Percentiles rank a stretch among this genome's conserved stretches.
Conservation (phyloP, 345 rosid genomes). For the Linum tenue region DNA sequence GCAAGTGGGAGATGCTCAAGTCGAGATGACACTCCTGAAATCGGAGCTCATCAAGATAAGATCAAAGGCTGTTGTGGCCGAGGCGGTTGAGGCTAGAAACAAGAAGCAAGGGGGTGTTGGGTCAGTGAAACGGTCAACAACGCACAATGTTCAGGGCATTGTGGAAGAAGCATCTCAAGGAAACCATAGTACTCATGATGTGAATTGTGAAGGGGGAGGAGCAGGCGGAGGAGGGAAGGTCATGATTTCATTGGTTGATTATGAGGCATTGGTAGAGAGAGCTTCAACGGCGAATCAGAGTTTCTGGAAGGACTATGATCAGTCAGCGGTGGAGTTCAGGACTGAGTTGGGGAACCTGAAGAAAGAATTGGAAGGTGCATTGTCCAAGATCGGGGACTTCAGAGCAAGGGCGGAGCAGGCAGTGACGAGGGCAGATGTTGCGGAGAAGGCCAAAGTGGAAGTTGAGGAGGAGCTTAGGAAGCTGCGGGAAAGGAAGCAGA, state of each 20-base stretch:
- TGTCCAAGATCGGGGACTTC: slow-evolving; percentile 26
- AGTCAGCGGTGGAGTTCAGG: neutral
- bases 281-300: slow-evolving; percentile 17
- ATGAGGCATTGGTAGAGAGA: slow-evolving; percentile 20
- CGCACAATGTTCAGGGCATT: no score
- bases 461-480: slow-evolving; percentile 35
- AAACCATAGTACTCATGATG: no score
- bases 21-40: slow-evolving; percentile 30
- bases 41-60: slow-evolving; percentile 29
- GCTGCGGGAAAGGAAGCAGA: slow-evolving; percentile 34
- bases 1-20: slow-evolving; percentile 21
- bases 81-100: slow-evolving; percentile 34
- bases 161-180: no score
- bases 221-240: slow-evolving; percentile 5
- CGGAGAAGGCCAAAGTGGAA: slow-evolving; percentile 38
- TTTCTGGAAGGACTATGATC: slow-evolving; percentile 3
- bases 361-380: slow-evolving; percentile 31
- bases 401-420: slow-evolving; percentile 47
- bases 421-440: slow-evolving; percentile 34
- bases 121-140: no score
- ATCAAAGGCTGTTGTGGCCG: slow-evolving; percentile 26
- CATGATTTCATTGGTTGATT: slow-evolving; percentile 26
- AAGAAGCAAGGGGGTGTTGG: slow-evolving; percentile 5
- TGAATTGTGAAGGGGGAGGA: neutral
- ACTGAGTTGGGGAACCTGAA: slow-evolving; percentile 22